Conservation (phyloP, 2,329 filamentous ascomycete genomes). For the Aureobasidium sp. region DNA sequence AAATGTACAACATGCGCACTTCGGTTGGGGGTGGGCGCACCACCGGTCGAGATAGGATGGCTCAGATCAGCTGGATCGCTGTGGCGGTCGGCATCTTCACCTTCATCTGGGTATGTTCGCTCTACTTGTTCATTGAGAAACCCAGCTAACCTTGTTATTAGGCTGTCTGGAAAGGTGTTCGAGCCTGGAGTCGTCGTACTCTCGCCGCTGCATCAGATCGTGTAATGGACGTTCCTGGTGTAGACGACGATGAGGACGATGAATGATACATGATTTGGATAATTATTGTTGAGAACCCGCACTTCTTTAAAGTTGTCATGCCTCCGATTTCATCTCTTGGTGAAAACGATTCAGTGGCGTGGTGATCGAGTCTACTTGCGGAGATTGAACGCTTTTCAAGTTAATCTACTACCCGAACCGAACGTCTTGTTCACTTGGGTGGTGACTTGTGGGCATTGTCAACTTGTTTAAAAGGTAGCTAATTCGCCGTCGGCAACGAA, state of each 20-base stretch:
- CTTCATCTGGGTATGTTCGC: conserved; percentile 59
- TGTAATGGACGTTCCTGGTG: conserved; percentile 71
- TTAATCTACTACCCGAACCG: conserved; percentile 1
- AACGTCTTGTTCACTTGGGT: conserved; percentile 13
- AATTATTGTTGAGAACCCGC: conserved; percentile 38
- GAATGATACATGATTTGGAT: not conserved
- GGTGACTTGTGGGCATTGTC: conserved; percentile 9
- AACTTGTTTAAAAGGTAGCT: conserved; percentile 10
- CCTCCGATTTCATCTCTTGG: conserved; percentile 39
- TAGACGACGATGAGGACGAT: conserved; percentile 49
- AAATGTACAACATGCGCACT: conserved; percentile 65
- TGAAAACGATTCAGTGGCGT: conserved; percentile 55
- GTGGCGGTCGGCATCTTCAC: conserved; percentile 72
- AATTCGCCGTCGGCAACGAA: conserved; percentile 10
- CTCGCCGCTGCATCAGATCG: conserved; percentile 69
- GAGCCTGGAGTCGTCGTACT: conserved; percentile 60
- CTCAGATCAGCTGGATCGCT: conserved; percentile 70
- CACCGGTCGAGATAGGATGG: conserved; percentile 67
- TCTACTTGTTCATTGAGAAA: not conserved
- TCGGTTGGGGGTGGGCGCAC: conserved; percentile 44
- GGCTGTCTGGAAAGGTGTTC: conserved; percentile 75
- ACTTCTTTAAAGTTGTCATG: conserved; percentile 95
- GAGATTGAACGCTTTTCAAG: conserved; percentile 46
- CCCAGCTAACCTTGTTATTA: conserved; percentile 29
- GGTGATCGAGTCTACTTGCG: conserved; percentile 96